Evolutionary conservation across 2,329 filamentous ascomycete species (phyloP).

Genomic region (Mycocentrospora acerina): DNA sequence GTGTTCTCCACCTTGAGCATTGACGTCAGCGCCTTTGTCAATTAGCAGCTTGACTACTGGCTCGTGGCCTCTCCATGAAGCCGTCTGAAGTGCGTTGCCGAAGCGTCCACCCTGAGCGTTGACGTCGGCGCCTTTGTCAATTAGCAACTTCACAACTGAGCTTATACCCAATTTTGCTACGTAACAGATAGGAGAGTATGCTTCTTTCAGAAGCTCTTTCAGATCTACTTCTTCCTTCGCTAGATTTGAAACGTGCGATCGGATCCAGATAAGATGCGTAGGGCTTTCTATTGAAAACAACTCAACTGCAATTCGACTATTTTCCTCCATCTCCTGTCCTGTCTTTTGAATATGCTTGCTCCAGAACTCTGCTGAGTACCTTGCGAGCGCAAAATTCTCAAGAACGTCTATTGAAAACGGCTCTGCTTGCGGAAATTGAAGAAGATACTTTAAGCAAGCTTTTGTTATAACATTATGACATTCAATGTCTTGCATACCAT

Average conservation of each 20-base stretch:
- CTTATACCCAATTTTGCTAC: conserved; percentile 15
- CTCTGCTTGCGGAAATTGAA: conserved; percentile 19
- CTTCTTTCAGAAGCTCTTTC: neutral
- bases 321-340: conserved; percentile 9
- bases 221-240: conserved; percentile 6
- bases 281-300: conserved; percentile 11
- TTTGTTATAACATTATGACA: conserved; percentile 24
- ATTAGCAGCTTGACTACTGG: no score
- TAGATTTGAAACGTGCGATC: conserved; percentile 16
- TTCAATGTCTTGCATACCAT: conserved; percentile 21
- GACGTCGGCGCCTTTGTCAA: conserved; percentile 18
- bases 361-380: conserved; percentile 33
- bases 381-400: conserved; percentile 16
- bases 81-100: no score
- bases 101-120: no score
- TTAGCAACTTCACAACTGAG: conserved; percentile 12
- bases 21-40: no score
- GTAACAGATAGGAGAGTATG: conserved; percentile 23
- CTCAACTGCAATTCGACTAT: conserved; percentile 9
- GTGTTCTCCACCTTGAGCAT: no score
- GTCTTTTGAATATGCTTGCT: conserved; percentile 17
- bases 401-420: conserved; percentile 6
- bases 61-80: no score
- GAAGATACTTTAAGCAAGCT: conserved; percentile 27
- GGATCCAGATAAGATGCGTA: conserved; percentile 22